Percentiles rank a stretch among this genome's conserved stretches.
Evolutionary conservation across 2,329 filamentous ascomycete species (phyloP).

Genomic region (Amesomyces nigricolor): DNA sequence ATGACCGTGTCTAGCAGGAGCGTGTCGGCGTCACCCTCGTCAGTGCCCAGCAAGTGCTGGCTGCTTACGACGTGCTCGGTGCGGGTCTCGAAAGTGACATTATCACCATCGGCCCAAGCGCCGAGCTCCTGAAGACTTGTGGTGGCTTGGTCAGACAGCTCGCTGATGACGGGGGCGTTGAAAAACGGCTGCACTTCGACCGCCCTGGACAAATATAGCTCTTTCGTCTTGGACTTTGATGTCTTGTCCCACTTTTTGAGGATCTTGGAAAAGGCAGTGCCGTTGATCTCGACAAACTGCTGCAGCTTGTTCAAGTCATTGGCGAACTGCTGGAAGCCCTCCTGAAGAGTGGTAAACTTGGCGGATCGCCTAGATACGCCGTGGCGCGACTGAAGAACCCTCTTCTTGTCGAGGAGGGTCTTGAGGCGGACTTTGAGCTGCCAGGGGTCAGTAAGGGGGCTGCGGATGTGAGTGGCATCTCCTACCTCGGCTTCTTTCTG

Average conservation of each 20-base stretch:
- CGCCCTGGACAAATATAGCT: conserved; percentile 89
- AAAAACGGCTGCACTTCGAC: conserved; percentile 98
- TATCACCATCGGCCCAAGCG: conserved; percentile 94
- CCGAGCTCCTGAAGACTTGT: conserved; percentile 93
- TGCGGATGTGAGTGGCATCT: conserved; percentile 15
- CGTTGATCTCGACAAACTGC: conserved; percentile 98
- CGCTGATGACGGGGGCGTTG: conserved; percentile 94
- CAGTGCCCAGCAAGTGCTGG: conserved; percentile 63
- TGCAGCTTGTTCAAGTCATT: conserved; percentile 95
- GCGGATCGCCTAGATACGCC: conserved; percentile 81
- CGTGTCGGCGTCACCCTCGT: conserved; percentile 85
- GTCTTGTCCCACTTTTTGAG: conserved; percentile 99
- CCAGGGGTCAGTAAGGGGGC: conserved; percentile 9
- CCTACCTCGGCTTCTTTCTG: conserved; percentile 95
- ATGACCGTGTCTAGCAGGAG: conserved; percentile 83
- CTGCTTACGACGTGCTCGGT: conserved; percentile 60
- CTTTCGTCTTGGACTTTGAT: conserved; percentile 97
- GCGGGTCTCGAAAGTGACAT: conserved; percentile 69
- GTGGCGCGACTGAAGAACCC: conserved; percentile 75
- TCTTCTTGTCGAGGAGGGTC: conserved; percentile 92
- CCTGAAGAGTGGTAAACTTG: conserved; percentile 89
- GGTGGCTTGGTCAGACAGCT: conserved; percentile 92
- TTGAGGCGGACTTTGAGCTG: conserved; percentile 90
- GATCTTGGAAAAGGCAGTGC: conserved; percentile 96
- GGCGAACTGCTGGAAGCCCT: conserved; percentile 96